These are phyloP conservation scores for Candida vartiovaarae DNA, from an alignment of 805 yeast genomes.

Conservation along the genomic window DNA sequence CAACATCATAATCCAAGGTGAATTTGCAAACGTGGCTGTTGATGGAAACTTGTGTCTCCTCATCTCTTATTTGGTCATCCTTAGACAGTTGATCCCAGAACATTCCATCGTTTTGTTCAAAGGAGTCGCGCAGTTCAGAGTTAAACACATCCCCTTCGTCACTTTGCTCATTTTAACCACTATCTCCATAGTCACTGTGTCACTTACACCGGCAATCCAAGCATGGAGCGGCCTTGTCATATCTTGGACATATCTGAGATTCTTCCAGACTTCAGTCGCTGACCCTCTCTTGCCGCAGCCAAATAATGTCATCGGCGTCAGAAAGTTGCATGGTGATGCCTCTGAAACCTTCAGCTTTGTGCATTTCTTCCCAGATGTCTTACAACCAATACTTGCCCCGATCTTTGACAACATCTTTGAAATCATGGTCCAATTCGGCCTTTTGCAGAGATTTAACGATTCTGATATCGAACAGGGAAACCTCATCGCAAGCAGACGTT, in stretches of 20 bases:
- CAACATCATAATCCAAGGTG: constrained; percentile 20
- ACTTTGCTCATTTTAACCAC: constrained; percentile 25
- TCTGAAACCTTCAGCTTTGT: constrained; percentile 81
- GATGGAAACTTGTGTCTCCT: constrained; percentile 50
- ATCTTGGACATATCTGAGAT: constrained; percentile 74
- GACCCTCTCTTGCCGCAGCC: constrained; percentile 49
- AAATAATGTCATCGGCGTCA: constrained; percentile 23
- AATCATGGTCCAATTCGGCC: constrained; percentile 33
- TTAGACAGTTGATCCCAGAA: constrained; percentile 60
- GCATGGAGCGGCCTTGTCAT: constrained; percentile 52
- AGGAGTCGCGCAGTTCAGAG: constrained; percentile 42
- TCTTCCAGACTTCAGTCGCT: constrained; percentile 52
- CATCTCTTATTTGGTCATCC: constrained; percentile 53
- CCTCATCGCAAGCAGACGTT: constrained; percentile 58
- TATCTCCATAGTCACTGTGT: constrained; percentile 22
- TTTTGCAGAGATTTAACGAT: constrained; percentile 58
- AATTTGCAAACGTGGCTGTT: constrained; percentile 34
- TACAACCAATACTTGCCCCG: constrained; percentile 45
- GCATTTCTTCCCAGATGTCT: constrained; percentile 71
- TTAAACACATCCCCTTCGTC: constrained; percentile 57
- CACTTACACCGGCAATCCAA: constrained; percentile 50
- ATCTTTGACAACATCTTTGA: constrained; percentile 39
- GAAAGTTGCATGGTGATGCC: constrained; percentile 67
- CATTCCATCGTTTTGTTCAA: constrained; percentile 45
- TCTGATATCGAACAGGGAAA: constrained; percentile 70